Evolutionary conservation across 768 basidiomycete species (phyloP).

Genomic region (Pisolithus marmoratus): DNA sequence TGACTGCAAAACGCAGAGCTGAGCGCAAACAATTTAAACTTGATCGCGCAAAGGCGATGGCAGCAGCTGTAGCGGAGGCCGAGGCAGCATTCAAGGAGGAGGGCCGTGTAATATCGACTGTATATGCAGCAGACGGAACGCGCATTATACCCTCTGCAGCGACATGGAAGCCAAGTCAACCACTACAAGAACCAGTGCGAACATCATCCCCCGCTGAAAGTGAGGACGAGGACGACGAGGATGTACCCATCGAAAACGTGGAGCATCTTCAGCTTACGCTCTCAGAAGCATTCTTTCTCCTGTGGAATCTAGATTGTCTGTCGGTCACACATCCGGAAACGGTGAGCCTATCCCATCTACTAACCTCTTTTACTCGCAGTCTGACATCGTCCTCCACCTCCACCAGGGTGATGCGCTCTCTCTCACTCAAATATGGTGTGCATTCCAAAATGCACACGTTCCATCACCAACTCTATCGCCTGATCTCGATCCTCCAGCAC

Average conservation of each 20-base stretch:
- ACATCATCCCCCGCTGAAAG: slow-evolving; percentile 13
- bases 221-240: slow-evolving; percentile 30
- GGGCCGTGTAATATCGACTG: slow-evolving; percentile 57
- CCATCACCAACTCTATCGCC: slow-evolving; percentile 33
- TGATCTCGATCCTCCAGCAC: slow-evolving; percentile 18
- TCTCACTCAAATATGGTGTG: slow-evolving; percentile 54
- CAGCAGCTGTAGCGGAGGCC: slow-evolving; percentile 72
- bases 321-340: slow-evolving; percentile 59
- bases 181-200: slow-evolving; percentile 10
- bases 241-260: slow-evolving; percentile 59
- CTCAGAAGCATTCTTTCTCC: slow-evolving; percentile 84
- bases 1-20: slow-evolving; percentile 80
- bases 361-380: neutral
- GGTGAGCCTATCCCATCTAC: slow-evolving; percentile 36
- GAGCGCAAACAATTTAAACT: slow-evolving; percentile 92
- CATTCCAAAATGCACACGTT: slow-evolving; percentile 55
- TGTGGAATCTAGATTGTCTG: slow-evolving; percentile 81
- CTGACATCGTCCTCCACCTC: neutral
- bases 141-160: slow-evolving; percentile 67
- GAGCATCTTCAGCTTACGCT: slow-evolving; percentile 91
- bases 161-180: slow-evolving; percentile 60
- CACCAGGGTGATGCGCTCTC: slow-evolving; percentile 49
- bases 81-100: slow-evolving; percentile 68
- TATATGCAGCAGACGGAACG: slow-evolving; percentile 45
- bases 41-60: slow-evolving; percentile 85